Percentiles rank a stretch among this genome's conserved stretches.
Conservation (phyloP, 202 grass and related monocot genomes). For the Cymbopogon flexuosus region DNA sequence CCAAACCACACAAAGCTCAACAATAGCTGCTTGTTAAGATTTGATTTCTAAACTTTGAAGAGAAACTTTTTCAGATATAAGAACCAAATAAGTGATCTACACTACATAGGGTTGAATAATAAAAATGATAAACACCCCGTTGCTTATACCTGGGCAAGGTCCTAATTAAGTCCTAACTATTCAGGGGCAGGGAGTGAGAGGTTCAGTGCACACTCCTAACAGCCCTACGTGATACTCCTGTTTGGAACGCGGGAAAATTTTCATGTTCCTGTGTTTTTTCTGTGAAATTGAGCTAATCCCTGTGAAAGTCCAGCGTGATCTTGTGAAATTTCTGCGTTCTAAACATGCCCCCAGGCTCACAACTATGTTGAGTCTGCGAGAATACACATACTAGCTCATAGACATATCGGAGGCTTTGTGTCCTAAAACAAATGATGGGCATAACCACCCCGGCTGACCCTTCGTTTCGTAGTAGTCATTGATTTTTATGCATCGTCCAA, state of each 20-base stretch:
- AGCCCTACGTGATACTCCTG: neutral
- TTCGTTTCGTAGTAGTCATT: neutral
- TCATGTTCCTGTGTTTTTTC: too few relatives aligned
- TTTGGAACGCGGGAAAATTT: too few relatives aligned
- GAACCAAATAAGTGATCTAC: neutral
- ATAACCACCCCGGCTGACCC: neutral
- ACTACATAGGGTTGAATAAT: neutral
- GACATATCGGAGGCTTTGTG: neutral
- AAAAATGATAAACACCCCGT: too few relatives aligned
- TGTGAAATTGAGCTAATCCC: too few relatives aligned
- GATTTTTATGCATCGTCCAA: neutral
- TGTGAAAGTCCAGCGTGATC: too few relatives aligned
- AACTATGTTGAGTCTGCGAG: neutral
- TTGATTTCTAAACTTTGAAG: neutral
- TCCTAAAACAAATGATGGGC: neutral
- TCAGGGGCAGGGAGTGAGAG: neutral
- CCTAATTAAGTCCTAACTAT: neutral
- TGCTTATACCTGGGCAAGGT: too few relatives aligned
- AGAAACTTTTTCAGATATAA: neutral
- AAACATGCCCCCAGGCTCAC: neutral
- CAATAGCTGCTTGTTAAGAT: neutral
- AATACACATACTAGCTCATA: neutral
- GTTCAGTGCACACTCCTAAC: neutral
- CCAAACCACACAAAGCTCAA: neutral
- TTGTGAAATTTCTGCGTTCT: too few relatives aligned